phyloP scores from a whole-genome alignment of 306 rosid species.

The Malus sieversii region DNA sequence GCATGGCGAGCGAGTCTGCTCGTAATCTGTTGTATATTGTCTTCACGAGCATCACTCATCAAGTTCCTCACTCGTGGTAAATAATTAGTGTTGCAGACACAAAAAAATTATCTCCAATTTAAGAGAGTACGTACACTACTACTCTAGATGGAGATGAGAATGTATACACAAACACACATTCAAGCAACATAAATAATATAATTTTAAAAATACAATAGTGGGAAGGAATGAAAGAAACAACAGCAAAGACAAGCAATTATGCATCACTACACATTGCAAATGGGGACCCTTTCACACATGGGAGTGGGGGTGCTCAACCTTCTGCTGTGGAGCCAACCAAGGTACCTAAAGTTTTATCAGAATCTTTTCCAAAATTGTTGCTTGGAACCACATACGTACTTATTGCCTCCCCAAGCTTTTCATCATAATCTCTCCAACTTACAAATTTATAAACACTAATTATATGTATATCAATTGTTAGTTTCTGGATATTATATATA shows the following conservation, averaged over 20 bases:
- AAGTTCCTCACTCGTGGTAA: too few species aligned
- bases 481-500: background rate
- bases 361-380: constrained; percentile 48
- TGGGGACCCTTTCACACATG: constrained; percentile 96
- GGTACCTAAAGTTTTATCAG: constrained; percentile 29
- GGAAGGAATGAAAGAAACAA: constrained; percentile 46
- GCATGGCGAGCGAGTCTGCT: background rate
- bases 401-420: background rate
- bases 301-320: constrained; percentile 47
- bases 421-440: background rate
- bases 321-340: constrained; percentile 55
- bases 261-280: constrained; percentile 44
- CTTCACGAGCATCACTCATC: background rate
- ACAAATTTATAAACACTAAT: background rate
- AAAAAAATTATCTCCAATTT: background rate
- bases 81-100: background rate
- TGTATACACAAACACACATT: background rate
- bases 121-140: too few species aligned
- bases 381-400: constrained; percentile 22
- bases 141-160: background rate
- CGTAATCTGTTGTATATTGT: background rate
- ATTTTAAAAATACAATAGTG: background rate
- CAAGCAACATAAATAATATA: background rate
- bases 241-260: constrained; percentile 51
- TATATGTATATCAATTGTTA: too few species aligned